phyloP scores from a whole-genome alignment of 768 basidiomycete species.

The Scleroderma bovista region DNA sequence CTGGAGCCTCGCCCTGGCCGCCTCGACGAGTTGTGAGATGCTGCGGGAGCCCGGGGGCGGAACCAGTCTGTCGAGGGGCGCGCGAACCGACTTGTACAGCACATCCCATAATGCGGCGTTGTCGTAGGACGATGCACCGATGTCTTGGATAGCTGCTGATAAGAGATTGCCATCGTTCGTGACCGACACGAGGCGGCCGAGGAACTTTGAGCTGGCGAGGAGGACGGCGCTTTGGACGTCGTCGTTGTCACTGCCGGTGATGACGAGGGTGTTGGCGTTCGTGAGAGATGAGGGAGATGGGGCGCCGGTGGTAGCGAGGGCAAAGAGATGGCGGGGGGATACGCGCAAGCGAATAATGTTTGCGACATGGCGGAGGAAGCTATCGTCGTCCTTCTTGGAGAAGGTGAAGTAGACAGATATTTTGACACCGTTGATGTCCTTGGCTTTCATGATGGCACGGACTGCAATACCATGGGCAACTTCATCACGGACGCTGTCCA shows the following conservation, averaged over 20 bases:
- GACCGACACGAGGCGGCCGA: slow-evolving; percentile 48
- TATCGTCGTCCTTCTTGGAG: slow-evolving; percentile 49
- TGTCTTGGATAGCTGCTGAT: slow-evolving; percentile 47
- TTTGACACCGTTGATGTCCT: slow-evolving; percentile 46
- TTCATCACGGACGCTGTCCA: slow-evolving; percentile 57
- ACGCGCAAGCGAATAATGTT: slow-evolving; percentile 39
- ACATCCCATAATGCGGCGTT: slow-evolving; percentile 65
- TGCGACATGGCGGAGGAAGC: slow-evolving; percentile 54
- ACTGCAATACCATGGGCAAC: slow-evolving; percentile 55
- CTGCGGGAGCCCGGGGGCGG: slow-evolving; percentile 63
- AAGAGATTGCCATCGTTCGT: slow-evolving; percentile 30
- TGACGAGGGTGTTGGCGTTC: slow-evolving; percentile 43
- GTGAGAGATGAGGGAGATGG: slow-evolving; percentile 20
- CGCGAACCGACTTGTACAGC: slow-evolving; percentile 54
- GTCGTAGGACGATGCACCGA: slow-evolving; percentile 54
- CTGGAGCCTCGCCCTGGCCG: slow-evolving; percentile 58
- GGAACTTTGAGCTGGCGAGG: slow-evolving; percentile 61
- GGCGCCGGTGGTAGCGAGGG: slow-evolving; percentile 46
- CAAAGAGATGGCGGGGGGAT: slow-evolving; percentile 45
- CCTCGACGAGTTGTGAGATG: slow-evolving; percentile 51
- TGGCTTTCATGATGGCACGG: slow-evolving; percentile 45
- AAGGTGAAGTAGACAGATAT: slow-evolving; percentile 59
- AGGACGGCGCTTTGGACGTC: slow-evolving; percentile 64
- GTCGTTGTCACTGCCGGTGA: slow-evolving; percentile 50
- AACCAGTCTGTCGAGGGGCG: slow-evolving; percentile 52